These are phyloP conservation scores for Macrolepiota dolichaula DNA, from an alignment of 768 basidiomycete genomes.

Conservation along the genomic window DNA sequence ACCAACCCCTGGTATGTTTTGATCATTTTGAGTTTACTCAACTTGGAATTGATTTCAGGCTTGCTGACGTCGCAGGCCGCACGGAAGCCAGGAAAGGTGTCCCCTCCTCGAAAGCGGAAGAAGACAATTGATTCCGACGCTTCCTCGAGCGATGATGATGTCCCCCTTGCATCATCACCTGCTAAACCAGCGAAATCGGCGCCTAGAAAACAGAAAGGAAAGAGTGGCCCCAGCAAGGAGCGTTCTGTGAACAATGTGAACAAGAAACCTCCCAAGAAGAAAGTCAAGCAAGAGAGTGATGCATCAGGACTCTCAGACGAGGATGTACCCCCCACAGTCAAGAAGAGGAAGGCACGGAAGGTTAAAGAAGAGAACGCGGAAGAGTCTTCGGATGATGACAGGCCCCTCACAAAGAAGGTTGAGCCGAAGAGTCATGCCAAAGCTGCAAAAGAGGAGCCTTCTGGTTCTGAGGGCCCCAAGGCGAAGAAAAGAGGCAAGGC, in stretches of 20 bases:
- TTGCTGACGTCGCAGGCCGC: conserved; percentile 49
- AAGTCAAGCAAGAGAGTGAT: conserved; percentile 48
- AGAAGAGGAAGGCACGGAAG: conserved; percentile 44
- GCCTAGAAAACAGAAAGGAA: conserved; percentile 33
- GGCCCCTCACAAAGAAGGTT: conserved; percentile 39
- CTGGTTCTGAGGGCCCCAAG: conserved; percentile 40
- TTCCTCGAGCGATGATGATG: conserved; percentile 71
- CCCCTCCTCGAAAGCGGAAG: conserved; percentile 56
- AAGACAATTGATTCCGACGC: conserved; percentile 49
- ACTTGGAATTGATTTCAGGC: neutral
- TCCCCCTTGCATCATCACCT: conserved; percentile 71
- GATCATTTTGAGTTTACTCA: neutral
- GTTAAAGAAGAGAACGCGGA: conserved; percentile 48
- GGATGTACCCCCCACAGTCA: conserved; percentile 34
- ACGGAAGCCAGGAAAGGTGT: conserved; percentile 42
- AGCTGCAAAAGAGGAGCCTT: conserved; percentile 48
- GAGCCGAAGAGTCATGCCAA: conserved; percentile 46
- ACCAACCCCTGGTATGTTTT: conserved; percentile 67
- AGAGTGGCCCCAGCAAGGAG: conserved; percentile 39
- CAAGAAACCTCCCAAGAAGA: conserved; percentile 64
- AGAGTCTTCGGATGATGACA: conserved; percentile 27
- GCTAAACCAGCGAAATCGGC: conserved; percentile 33
- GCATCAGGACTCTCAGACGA: conserved; percentile 29
- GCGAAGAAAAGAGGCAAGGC: conserved; percentile 41
- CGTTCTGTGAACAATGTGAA: conserved; percentile 24